These are phyloP conservation scores for Cystobasidium onofrii DNA, from an alignment of 768 basidiomycete genomes.

Conservation along the genomic window DNA sequence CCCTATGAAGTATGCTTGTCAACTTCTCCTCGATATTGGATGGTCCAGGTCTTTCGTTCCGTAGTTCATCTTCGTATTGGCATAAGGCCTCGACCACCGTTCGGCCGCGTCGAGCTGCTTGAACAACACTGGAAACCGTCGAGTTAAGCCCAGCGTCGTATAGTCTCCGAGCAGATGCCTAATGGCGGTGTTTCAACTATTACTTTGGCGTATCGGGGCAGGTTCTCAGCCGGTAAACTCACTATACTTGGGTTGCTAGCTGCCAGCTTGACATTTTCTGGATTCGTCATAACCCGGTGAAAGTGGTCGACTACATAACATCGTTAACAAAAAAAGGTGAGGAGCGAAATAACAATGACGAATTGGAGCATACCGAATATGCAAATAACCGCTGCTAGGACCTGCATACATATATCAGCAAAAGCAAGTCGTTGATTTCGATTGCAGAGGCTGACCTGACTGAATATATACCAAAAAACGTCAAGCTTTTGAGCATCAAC, in stretches of 20 bases:
- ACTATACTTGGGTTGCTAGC: neutral
- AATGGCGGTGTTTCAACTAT: too few relatives aligned
- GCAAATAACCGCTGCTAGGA: neutral
- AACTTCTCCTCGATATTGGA: neutral
- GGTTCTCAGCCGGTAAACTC: too few relatives aligned
- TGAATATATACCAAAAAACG: neutral
- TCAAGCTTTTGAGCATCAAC: constrained; percentile 2
- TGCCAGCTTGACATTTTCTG: neutral
- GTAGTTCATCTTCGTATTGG: neutral
- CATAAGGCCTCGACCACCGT: neutral
- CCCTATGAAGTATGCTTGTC: neutral
- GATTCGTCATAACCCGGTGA: neutral
- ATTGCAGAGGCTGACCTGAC: neutral
- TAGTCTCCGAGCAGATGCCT: neutral
- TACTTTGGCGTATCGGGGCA: too few relatives aligned
- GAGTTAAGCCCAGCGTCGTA: neutral
- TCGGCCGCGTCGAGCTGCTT: neutral
- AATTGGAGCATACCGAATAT: neutral
- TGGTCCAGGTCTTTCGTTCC: neutral
- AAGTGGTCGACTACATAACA: neutral
- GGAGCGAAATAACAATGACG: too few relatives aligned
- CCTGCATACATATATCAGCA: too few relatives aligned
- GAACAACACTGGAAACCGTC: neutral
- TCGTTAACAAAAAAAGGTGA: too few relatives aligned
- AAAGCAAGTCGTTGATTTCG: too few relatives aligned